Base-by-base conservation (phyloP, 352 stramenopile genomes). In the Phytopythium delawarense region DNA sequence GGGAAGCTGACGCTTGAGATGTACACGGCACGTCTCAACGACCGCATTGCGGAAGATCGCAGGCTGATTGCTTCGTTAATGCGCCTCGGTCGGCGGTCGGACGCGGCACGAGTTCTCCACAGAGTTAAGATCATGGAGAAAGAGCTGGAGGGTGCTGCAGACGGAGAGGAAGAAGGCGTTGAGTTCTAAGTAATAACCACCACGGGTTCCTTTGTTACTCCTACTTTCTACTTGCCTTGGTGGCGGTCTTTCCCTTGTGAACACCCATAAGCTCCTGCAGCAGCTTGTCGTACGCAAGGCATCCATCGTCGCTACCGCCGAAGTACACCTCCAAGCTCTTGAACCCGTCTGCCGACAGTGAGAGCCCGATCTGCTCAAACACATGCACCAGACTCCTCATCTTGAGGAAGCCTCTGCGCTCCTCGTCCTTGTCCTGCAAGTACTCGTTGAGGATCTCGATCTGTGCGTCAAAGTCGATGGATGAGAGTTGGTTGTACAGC, bases 71-170 rank as follows among this genome's bases (percentile, higher is more conserved):
- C 73, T 35, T 61, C 69, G 4, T 61, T 92, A 48, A 62, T 88
- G 56, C 65, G 69, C 8, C 62, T 61, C 16, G 75, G 72, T 64
- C 73, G 70, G 28, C 77, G 77, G 34, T 70, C 69, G 20, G 84
- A 91, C 66, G 84, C 81, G 32, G 82, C 81, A 20, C 74, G 78
- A n/a, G 82, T 91, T 21, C 68, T 93, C 13, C 82, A 82, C 61
- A 80, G 84, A 16, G 68, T 93, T 16, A 91, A 91, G 48, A 66
- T 87, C 51, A 93, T 93, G 84, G 70, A 92, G 61, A 89, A 87
- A 40, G 84, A 91, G 62, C 39, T 92, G 0, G 69, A 82, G 59
- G 76, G 76, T 4, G 59, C 76, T 20, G 75, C 78, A 39, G 72
- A 59, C 0, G 52, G 39, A 21, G 61, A 62, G 44, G 37, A 66